Evolutionary conservation across 495 filamentous ascomycete species (phyloP), one percentile per base, ranked within the genome.

Genomic region (Lepraria neglecta): DNA sequence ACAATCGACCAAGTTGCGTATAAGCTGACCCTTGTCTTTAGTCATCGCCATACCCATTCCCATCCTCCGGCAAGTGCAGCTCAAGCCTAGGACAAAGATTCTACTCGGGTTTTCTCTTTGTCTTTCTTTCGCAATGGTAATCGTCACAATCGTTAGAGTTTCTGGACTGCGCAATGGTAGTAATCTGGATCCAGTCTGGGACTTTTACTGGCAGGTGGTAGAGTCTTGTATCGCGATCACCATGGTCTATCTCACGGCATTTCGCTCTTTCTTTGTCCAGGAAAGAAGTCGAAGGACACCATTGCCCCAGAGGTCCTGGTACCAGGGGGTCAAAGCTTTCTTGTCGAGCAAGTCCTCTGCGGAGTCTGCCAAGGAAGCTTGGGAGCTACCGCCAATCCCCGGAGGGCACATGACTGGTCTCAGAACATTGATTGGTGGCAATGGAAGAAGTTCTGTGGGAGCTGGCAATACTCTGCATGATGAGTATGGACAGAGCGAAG

Each of bases 1-100:
- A 31, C 11, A 10, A 35, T n/a, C 0, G 9, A 28, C 30, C 3
- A 15, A 17, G 19, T 19, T 21, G 9, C 30, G 30, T 33, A 14
- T 6, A 53, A 40, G n/a, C 21, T 60, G 4, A 60, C 6, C 0
- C 19, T 35, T 4, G 30, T 38, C 40, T 9, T 0, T 28, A 60
- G 58, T 60, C 46, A 60, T 64, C 42, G 30, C 57, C 15, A 56
- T 64, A 19, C 62, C 62, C 1, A 54, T 64, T 14, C n/a, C 54
- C n/a, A 27, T 64, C 12, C 58, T 64, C 19, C 61, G 62, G 40
- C 56, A 47, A 19, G 57, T 61, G 4, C 57, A 31, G 17, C 52
- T 64, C 30, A 56, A 38, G 21, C n/a, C 45, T 17, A 19, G 45
- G 15, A 45, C 38, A 3, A 64, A 64, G 19, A 6, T 62, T 0